Evolutionary conservation across 1,284 basidiomycete genomes (phyloP).

Genomic region (Marasmius oreades): DNA sequence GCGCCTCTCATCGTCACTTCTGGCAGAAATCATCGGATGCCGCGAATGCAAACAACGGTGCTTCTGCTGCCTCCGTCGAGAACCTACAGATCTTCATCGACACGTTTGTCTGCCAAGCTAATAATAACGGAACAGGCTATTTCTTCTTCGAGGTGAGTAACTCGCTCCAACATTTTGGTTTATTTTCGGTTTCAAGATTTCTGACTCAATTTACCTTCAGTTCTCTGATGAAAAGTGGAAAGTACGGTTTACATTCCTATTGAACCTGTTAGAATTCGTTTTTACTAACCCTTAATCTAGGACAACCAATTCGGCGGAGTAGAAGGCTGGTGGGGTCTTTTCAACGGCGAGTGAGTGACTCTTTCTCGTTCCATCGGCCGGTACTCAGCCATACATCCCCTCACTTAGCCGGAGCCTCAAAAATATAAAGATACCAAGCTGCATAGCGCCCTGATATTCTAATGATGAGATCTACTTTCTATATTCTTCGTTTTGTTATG

Average conservation of each 20-base stretch:
- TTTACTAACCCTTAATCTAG: slow-evolving; percentile 14
- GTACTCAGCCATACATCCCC: neutral
- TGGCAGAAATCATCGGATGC: slow-evolving; percentile 55
- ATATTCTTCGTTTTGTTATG: too few species aligned
- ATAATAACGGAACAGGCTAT: slow-evolving; percentile 76
- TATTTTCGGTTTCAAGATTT: too few species aligned
- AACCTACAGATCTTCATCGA: slow-evolving; percentile 79
- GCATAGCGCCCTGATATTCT: slow-evolving; percentile 29
- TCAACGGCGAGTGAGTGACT: slow-evolving; percentile 38
- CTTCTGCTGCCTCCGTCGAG: slow-evolving; percentile 60
- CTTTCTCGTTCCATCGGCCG: neutral
- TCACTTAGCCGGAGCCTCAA: slow-evolving; percentile 51
- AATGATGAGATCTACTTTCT: too few species aligned
- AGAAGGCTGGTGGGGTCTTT: slow-evolving; percentile 67
- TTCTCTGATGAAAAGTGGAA: slow-evolving; percentile 89
- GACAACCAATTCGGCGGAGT: slow-evolving; percentile 77
- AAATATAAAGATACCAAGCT: slow-evolving; percentile 49
- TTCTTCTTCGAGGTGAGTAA: slow-evolving; percentile 79
- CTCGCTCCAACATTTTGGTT: too few species aligned
- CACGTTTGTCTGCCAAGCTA: slow-evolving; percentile 86
- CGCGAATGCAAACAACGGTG: slow-evolving; percentile 57
- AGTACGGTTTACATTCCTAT: slow-evolving; percentile 24
- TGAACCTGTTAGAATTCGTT: neutral
- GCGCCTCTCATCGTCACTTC: neutral
- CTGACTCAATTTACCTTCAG: slow-evolving; percentile 33